Conservation (phyloP, 345 rosid genomes). For the Lumnitzera racemosa region DNA sequence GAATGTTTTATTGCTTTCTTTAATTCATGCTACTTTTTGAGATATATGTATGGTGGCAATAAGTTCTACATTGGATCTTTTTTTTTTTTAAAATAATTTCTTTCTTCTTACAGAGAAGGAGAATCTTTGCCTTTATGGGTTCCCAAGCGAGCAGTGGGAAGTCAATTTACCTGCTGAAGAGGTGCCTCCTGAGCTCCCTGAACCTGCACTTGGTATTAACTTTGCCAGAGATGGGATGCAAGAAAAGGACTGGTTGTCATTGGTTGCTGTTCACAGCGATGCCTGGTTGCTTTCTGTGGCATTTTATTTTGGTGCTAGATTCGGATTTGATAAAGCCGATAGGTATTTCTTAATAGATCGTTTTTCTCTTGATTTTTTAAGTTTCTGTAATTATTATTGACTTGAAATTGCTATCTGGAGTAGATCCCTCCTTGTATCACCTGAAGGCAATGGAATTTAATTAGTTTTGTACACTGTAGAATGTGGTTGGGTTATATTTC, state of each 20-base stretch:
- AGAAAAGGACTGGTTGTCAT: conserved; percentile 54
- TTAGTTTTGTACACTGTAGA: no score
- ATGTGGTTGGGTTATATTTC: no score
- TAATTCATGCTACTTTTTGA: no score
- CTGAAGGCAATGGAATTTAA: no score
- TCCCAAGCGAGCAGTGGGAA: conserved; percentile 56
- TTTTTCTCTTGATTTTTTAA: neutral
- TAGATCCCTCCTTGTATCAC: no score
- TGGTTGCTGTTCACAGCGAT: conserved; percentile 55
- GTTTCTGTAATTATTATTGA: no score
- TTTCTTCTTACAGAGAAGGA: conserved; percentile 31
- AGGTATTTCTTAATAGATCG: conserved; percentile 22
- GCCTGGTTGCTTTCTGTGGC: conserved; percentile 56
- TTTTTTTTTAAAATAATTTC: neutral
- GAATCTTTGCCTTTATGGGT: conserved; percentile 49
- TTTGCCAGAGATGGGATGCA: conserved; percentile 64
- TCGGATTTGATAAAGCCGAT: conserved; percentile 48
- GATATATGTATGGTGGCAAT: neutral
- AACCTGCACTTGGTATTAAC: conserved; percentile 54
- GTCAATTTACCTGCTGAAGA: conserved; percentile 59
- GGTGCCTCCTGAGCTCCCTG: conserved; percentile 61
- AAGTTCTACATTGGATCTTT: no score
- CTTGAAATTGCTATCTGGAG: no score
- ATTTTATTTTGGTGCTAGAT: conserved; percentile 50
- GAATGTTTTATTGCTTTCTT: no score